Evolutionary conservation across 768 basidiomycete species (phyloP).

Genomic region (Termitomyces sp.): DNA sequence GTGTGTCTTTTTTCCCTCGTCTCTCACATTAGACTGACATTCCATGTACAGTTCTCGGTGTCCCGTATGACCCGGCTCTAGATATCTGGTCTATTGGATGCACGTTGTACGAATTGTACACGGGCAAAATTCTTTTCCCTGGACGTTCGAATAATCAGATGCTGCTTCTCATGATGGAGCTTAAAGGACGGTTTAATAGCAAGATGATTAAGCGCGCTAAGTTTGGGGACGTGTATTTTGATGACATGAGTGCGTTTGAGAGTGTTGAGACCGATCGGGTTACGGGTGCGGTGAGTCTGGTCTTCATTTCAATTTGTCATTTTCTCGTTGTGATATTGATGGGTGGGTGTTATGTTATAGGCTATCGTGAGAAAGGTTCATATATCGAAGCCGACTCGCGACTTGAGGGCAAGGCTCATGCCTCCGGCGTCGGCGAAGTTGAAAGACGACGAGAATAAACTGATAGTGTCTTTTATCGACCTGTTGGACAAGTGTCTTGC

Average conservation of each 20-base stretch:
- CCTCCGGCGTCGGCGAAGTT: conserved; percentile 74
- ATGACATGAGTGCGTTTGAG: conserved; percentile 86
- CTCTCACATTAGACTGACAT: conserved; percentile 12
- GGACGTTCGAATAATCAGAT: conserved; percentile 98
- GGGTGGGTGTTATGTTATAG: conserved; percentile 34
- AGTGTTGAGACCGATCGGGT: conserved; percentile 82
- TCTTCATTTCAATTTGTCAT: conserved; percentile 4
- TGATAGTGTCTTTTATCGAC: conserved; percentile 80
- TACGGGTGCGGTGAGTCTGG: conserved; percentile 70
- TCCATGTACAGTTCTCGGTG: conserved; percentile 72
- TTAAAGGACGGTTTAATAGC: conserved; percentile 89
- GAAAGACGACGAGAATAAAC: conserved; percentile 85
- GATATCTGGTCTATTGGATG: conserved; percentile 98
- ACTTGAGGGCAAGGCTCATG: conserved; percentile 79
- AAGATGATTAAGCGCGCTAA: conserved; percentile 94
- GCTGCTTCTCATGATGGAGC: conserved; percentile 96
- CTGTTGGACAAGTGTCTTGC: conserved; percentile 87
- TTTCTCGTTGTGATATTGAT: conserved; percentile 18
- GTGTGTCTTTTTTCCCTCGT: conserved; percentile 42
- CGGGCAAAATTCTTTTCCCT: conserved; percentile 96
- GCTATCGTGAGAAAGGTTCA: conserved; percentile 80
- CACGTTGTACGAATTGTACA: conserved; percentile 94
- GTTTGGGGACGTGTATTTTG: conserved; percentile 91
- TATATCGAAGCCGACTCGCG: conserved; percentile 77
- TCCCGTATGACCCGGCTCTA: conserved; percentile 90